Evolutionary conservation across 2,329 filamentous ascomycete species (phyloP), one percentile per base, ranked within the genome.

Genomic region (Curvularia verruculosa): DNA sequence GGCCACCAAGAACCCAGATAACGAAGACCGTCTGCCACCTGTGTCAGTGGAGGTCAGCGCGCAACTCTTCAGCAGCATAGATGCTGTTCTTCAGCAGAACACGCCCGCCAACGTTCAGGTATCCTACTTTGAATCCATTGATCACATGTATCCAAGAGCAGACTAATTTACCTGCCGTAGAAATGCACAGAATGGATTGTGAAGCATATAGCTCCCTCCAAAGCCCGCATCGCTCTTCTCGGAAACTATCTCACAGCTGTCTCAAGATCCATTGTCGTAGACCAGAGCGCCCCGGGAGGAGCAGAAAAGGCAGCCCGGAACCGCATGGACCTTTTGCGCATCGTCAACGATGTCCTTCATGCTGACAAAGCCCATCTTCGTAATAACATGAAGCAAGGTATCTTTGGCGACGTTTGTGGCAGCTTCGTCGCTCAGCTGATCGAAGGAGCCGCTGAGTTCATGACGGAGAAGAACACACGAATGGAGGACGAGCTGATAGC

Each of bases 151-250:
- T 49, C 61, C 24, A 55, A 64, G 71, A 68, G 61, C 69, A 70
- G 61, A 69, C 71, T 75, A 73, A 74, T 75, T 49, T 60, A 49
- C 68, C 50, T 39, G 56, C 56, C 41, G 36, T 73, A 96, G 92
- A 90, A 86, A 82, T 93, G 90, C 84, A 96, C 93, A 84, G 83
- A 85, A 78, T 96, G 91, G 91, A 88, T 94, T 70, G 78, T 92
- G 72, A 83, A 84, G 68, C 85, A 92, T 79, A 81, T 94, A 72
- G 82, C 85, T 67, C 83, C 84, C 56, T 95, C 91, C 58, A 75
- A 84, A 54, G 80, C 83, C 65, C 87, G 92, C 67, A 83, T 86
- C 63, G 79, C 81, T 56, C 85, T 88, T 40, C 79, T 96, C 64
- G 89, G 86, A 66, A 93, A 91, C 77, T 96, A 91, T 77, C 79